phyloP scores from a whole-genome alignment of 805 yeast genomes.

The Kodamaea jinghongensis region DNA sequence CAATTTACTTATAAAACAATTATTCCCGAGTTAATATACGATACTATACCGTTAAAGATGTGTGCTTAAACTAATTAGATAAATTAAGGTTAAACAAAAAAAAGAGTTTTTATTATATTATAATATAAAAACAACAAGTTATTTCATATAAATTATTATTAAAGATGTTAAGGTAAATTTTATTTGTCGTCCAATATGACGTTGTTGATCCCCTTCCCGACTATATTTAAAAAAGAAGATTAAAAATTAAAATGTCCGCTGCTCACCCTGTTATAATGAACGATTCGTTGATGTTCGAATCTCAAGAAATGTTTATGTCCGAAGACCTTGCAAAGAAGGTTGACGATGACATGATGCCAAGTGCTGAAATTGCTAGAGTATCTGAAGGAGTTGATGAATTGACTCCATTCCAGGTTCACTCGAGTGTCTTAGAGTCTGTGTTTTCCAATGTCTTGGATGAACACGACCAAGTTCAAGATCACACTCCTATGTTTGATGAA shows the following conservation, averaged over 20 bases:
- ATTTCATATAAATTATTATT: slow-evolving; percentile 3
- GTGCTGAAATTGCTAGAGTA: slow-evolving; percentile 6
- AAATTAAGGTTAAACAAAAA: slow-evolving; percentile 1
- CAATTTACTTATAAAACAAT: neutral
- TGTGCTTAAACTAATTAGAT: slow-evolving; percentile 9
- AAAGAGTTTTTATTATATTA: slow-evolving; percentile 4
- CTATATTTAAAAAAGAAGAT: neutral
- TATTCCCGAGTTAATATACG: slow-evolving; percentile 6
- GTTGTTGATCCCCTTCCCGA: slow-evolving; percentile 4
- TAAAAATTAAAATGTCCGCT: slow-evolving; percentile 22
- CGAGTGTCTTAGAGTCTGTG: slow-evolving; percentile 51
- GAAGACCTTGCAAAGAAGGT: slow-evolving; percentile 5
- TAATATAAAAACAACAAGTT: slow-evolving; percentile 4
- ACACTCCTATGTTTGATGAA: slow-evolving; percentile 63
- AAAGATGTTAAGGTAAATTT: slow-evolving; percentile 8
- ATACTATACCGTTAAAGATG: slow-evolving; percentile 8
- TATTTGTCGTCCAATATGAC: slow-evolving; percentile 11
- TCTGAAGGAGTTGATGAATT: slow-evolving; percentile 13
- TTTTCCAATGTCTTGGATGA: slow-evolving; percentile 41
- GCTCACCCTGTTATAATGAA: slow-evolving; percentile 13
- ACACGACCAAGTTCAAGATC: slow-evolving; percentile 31
- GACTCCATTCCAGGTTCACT: slow-evolving; percentile 53
- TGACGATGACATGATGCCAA: slow-evolving; percentile 3
- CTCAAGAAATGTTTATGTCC: slow-evolving; percentile 20
- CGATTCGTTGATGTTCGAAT: slow-evolving; percentile 25